A percentile compares a stretch with the other conserved stretches of the same genome.
Conservation (phyloP, 1,139 yeast genomes). For the Blastobotrys buckinghamii region DNA sequence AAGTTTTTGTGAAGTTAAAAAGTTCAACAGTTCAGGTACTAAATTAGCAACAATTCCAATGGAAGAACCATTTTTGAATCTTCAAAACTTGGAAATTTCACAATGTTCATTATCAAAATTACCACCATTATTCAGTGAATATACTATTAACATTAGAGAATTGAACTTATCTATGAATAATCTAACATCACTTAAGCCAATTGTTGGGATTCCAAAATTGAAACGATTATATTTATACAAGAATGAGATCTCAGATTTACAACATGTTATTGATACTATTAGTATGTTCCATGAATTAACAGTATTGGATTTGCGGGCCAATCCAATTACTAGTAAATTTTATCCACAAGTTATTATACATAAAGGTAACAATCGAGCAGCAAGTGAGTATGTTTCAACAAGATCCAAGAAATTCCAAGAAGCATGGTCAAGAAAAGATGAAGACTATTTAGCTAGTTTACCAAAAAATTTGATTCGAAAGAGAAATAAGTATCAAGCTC, state of each 20-base stretch:
- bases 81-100: slow-evolving; percentile 31
- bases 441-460: slow-evolving; percentile 14
- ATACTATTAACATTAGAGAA: slow-evolving; percentile 30
- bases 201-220: slow-evolving; percentile 28
- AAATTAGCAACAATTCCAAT: slow-evolving; percentile 17
- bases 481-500: slow-evolving; percentile 19
- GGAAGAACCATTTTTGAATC: slow-evolving; percentile 29
- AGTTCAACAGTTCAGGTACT: slow-evolving; percentile 27
- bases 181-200: slow-evolving; percentile 24
- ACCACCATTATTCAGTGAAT: slow-evolving; percentile 26
- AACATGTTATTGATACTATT: slow-evolving; percentile 22
- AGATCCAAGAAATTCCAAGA: slow-evolving; percentile 17
- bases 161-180: slow-evolving; percentile 32
- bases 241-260: slow-evolving; percentile 25
- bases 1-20: slow-evolving; percentile 22
- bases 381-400: slow-evolving; percentile 17
- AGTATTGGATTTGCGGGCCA: slow-evolving; percentile 30
- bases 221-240: slow-evolving; percentile 27
- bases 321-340: slow-evolving; percentile 28
- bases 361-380: neutral
- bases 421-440: slow-evolving; percentile 21
- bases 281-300: slow-evolving; percentile 22
- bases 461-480: slow-evolving; percentile 1
- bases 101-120: slow-evolving; percentile 24
- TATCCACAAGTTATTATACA: slow-evolving; percentile 24